Conservation (phyloP, 139 green algal species). For the Closterium sp. region DNA sequence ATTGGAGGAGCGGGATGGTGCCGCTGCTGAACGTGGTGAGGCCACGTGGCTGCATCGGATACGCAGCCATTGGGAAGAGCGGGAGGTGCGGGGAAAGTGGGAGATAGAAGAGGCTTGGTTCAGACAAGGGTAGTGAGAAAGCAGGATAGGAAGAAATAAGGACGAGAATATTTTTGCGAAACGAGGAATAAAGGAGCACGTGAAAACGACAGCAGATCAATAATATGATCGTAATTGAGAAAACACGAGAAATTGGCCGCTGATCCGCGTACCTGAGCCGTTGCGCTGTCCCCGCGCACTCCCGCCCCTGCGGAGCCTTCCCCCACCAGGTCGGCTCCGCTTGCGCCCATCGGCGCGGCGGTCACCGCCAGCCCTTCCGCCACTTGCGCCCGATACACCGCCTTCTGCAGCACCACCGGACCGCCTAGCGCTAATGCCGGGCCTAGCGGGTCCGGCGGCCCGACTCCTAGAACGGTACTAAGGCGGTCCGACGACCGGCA, state of each 20-base stretch:
- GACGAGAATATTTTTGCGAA: neutral
- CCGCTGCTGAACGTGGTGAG: neutral
- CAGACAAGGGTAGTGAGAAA: neutral
- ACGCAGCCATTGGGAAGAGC: too few relatives aligned
- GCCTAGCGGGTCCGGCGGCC: neutral
- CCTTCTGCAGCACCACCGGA: constrained; percentile 33
- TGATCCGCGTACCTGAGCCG: neutral
- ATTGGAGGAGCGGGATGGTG: neutral
- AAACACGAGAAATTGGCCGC: too few relatives aligned
- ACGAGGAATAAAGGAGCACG: neutral
- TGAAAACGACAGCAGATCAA: neutral
- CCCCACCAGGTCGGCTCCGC: constrained; percentile 11
- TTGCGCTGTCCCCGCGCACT: neutral
- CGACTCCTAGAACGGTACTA: neutral
- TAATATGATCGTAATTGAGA: neutral
- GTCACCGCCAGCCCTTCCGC: constrained; percentile 2
- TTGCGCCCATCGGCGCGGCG: constrained; percentile 24
- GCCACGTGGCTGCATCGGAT: neutral
- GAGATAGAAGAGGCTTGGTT: neutral
- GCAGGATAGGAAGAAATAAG: neutral
- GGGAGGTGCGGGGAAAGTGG: neutral
- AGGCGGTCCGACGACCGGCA: neutral
- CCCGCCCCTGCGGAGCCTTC: neutral
- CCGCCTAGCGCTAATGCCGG: constrained; percentile 17
- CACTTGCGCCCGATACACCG: constrained; percentile 32